Evolutionary conservation across 2,329 filamentous ascomycete genomes (phyloP).

Genomic region (Beauveria pseudobassiana): DNA sequence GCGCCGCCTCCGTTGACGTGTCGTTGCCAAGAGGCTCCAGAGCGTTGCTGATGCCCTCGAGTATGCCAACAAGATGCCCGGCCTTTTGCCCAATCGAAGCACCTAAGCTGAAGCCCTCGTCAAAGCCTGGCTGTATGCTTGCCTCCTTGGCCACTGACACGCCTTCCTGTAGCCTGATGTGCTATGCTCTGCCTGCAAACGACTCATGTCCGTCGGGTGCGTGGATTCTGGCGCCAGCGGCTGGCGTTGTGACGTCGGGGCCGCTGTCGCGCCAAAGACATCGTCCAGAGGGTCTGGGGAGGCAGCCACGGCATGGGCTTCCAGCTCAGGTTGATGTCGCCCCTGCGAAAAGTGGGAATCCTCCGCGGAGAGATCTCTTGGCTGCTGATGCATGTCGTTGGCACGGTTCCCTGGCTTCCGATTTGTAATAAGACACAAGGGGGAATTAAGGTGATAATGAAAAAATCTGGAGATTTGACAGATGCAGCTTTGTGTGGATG

Average conservation of each 20-base stretch:
- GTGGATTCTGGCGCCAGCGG: constrained; percentile 13
- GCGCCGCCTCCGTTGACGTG: constrained; percentile 17
- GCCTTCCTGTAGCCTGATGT: constrained; percentile 91
- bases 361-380: constrained; percentile 4
- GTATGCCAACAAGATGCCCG: constrained; percentile 66
- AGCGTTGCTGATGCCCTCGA: constrained; percentile 62
- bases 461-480: constrained; percentile 3
- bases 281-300: constrained; percentile 26
- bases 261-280: constrained; percentile 25
- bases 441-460: not conserved
- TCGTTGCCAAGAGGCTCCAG: constrained; percentile 24
- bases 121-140: constrained; percentile 80
- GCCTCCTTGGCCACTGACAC: constrained; percentile 66
- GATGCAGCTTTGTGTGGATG: constrained; percentile 7
- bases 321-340: not conserved
- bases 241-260: not conserved
- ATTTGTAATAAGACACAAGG: constrained; percentile 6
- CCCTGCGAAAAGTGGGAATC: constrained; percentile 8
- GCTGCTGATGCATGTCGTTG: constrained; percentile 8
- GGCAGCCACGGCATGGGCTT: not conserved
- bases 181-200: constrained; percentile 67
- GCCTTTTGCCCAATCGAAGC: constrained; percentile 69
- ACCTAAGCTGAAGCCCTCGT: constrained; percentile 81
- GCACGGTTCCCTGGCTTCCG: not conserved
- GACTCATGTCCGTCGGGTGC: constrained; percentile 59